These are phyloP conservation scores for Spiromastix sp. DNA, from an alignment of 2,329 filamentous ascomycete genomes.

Conservation along the genomic window DNA sequence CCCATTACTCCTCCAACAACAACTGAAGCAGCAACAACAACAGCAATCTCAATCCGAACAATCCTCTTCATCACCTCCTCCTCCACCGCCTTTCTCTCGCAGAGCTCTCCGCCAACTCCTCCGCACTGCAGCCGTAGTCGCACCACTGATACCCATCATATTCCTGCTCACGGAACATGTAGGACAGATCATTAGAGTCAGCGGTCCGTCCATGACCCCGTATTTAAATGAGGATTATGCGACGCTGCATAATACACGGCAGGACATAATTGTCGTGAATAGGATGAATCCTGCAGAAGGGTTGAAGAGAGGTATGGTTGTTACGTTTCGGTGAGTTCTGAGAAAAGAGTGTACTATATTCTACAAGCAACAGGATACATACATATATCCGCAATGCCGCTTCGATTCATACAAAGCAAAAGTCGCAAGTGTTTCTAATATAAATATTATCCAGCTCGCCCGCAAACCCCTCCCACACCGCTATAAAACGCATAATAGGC, in stretches of 20 bases:
- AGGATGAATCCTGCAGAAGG: constrained; percentile 30
- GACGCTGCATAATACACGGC: constrained; percentile 24
- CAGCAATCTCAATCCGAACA: not conserved
- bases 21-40: not conserved
- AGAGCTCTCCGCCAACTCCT: constrained; percentile 11
- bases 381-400: too few relatives aligned
- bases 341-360: too few relatives aligned
- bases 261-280: constrained; percentile 34
- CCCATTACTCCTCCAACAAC: not conserved
- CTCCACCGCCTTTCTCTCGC: constrained; percentile 13
- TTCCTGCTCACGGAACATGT: constrained; percentile 32
- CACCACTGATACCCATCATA: constrained; percentile 26
- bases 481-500: constrained; percentile 75
- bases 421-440: too few relatives aligned
- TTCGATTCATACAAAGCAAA: too few relatives aligned
- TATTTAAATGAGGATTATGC: constrained; percentile 59
- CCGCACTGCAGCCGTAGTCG: constrained; percentile 17
- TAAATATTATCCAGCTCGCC: constrained; percentile 49
- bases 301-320: constrained; percentile 61
- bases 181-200: constrained; percentile 31
- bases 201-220: constrained; percentile 61
- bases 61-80: constrained; percentile 15
- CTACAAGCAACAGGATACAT: too few relatives aligned
- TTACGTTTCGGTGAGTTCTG: constrained; percentile 44
- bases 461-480: constrained; percentile 54